Conservation (phyloP, 192 early-diverging fungal genomes). For the Geranomyces variabilis region DNA sequence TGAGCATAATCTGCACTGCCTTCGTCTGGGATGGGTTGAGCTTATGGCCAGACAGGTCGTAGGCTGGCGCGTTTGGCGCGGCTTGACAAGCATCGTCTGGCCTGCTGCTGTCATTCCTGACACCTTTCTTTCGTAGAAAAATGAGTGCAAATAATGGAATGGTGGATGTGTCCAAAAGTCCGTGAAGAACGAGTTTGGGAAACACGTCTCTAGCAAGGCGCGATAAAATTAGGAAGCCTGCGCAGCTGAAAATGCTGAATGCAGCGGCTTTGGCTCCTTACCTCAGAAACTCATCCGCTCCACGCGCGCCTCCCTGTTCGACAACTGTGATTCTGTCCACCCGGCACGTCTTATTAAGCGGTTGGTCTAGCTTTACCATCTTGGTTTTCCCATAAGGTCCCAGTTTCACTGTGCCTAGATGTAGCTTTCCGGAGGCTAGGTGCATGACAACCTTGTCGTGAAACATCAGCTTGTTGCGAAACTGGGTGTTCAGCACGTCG, state of each 20-base stretch:
- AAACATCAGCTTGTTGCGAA: slow-evolving; percentile 20
- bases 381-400: slow-evolving; percentile 21
- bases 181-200: slow-evolving; percentile 15
- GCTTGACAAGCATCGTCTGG: too few relatives aligned
- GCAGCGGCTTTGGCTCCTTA: neutral
- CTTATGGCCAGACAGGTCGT: slow-evolving; percentile 9
- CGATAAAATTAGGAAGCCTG: too few relatives aligned
- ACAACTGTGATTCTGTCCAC: slow-evolving; percentile 16
- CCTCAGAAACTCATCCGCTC: slow-evolving; percentile 17
- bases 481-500: slow-evolving; percentile 21
- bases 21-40: neutral
- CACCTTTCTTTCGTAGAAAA: too few relatives aligned
- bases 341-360: neutral
- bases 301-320: neutral
- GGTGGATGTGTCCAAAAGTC: neutral
- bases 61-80: neutral
- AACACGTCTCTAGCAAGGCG: slow-evolving; percentile 23
- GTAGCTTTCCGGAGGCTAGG: neutral
- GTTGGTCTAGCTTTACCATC: slow-evolving; percentile 15
- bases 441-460: slow-evolving; percentile 10
- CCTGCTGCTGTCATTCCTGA: too few relatives aligned
- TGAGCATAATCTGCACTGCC: slow-evolving; percentile 11
- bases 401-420: neutral
- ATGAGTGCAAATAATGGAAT: slow-evolving; percentile 14
- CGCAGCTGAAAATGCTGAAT: neutral